These are phyloP conservation scores for Hericium rajendrae DNA, from an alignment of 768 basidiomycete species.

Conservation along the genomic window DNA sequence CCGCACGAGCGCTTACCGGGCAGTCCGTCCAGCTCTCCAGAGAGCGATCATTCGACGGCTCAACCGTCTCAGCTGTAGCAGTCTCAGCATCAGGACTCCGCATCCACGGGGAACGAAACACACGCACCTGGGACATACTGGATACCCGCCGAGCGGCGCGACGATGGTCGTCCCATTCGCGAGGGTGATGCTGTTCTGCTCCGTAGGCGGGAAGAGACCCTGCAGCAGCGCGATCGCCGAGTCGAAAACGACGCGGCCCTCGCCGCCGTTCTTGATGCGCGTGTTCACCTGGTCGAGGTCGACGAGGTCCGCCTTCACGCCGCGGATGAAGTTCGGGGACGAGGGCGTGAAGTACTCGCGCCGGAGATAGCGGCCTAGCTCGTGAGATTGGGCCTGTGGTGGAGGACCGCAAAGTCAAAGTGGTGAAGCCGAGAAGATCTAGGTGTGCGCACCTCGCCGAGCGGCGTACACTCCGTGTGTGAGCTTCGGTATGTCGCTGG, in stretches of 20 bases:
- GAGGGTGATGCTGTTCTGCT: conserved; percentile 59
- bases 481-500: conserved; percentile 55
- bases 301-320: conserved; percentile 57
- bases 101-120: neutral
- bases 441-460: conserved; percentile 49
- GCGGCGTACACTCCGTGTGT: conserved; percentile 62
- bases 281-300: conserved; percentile 66
- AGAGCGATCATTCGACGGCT: conserved; percentile 73
- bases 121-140: conserved; percentile 72
- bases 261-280: conserved; percentile 75
- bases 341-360: conserved; percentile 53
- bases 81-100: neutral
- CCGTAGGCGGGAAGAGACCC: conserved; percentile 78
- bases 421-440: neutral
- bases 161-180: conserved; percentile 68
- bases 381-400: conserved; percentile 52
- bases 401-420: neutral
- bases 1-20: conserved; percentile 28
- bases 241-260: conserved; percentile 82
- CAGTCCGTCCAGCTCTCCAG: conserved; percentile 73
- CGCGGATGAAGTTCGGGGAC: conserved; percentile 62
- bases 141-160: conserved; percentile 72
- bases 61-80: conserved; percentile 68
- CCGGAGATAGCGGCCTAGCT: conserved; percentile 54
- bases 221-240: conserved; percentile 78